phyloP scores from a whole-genome alignment of 1,284 basidiomycete genomes.

The Cutaneotrichosporon daszewskae region DNA sequence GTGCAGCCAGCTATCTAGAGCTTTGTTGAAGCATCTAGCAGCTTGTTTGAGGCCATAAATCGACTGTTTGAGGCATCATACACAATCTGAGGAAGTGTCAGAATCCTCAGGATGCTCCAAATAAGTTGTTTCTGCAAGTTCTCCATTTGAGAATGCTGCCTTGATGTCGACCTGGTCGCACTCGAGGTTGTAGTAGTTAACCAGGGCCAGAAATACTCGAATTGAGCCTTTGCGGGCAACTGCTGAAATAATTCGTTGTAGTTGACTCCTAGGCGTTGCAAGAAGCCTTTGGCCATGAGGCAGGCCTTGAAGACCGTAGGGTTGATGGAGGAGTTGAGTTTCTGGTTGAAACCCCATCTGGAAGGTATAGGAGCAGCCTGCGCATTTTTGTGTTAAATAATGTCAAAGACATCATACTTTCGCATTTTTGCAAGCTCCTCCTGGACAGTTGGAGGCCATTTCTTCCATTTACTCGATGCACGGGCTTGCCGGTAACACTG shows the following conservation, averaged over 20 bases:
- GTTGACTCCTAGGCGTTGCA: slow-evolving; percentile 17
- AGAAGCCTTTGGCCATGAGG: slow-evolving; percentile 15
- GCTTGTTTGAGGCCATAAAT: slow-evolving; percentile 30
- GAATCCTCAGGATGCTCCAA: not conserved
- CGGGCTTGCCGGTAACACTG: not conserved
- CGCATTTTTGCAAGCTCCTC: not conserved
- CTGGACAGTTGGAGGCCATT: not conserved
- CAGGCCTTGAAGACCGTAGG: slow-evolving; percentile 13
- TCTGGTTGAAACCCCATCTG: not conserved
- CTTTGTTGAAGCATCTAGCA: slow-evolving; percentile 23
- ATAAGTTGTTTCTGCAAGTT: not conserved
- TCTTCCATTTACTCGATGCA: not conserved
- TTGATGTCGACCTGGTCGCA: slow-evolving; percentile 30
- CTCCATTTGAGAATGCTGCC: slow-evolving; percentile 5
- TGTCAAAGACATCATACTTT: not conserved
- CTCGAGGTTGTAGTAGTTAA: slow-evolving; percentile 21
- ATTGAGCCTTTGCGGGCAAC: slow-evolving; percentile 26
- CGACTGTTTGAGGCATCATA: slow-evolving; percentile 11
- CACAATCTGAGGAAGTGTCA: not conserved
- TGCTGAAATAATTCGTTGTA: slow-evolving; percentile 19
- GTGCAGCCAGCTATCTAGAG: not conserved
- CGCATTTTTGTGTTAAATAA: not conserved
- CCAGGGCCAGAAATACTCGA: slow-evolving; percentile 19
- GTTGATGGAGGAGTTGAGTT: not conserved
- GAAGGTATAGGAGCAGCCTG: not conserved